These are phyloP conservation scores for Leccinum longicurvipes DNA, from an alignment of 768 basidiomycete species.

Conservation along the genomic window DNA sequence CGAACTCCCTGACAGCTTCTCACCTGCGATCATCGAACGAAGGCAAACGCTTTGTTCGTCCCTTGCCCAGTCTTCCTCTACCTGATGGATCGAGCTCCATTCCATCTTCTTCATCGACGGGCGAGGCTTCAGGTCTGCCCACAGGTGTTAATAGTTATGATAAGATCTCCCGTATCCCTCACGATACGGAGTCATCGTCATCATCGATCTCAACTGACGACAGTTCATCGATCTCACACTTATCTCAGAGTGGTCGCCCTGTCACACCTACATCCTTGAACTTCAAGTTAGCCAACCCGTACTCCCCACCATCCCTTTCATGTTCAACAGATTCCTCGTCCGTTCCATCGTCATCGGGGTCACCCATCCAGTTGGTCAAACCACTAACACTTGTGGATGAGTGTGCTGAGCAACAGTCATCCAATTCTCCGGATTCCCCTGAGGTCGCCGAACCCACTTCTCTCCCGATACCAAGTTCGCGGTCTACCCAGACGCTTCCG, in stretches of 20 bases:
- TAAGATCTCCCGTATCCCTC: neutral
- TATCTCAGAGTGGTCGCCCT: slow-evolving; percentile 30
- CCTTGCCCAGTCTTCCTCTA: slow-evolving; percentile 27
- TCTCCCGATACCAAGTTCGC: slow-evolving; percentile 25
- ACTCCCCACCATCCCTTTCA: slow-evolving; percentile 48
- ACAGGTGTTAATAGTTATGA: neutral
- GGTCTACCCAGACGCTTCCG: slow-evolving; percentile 11
- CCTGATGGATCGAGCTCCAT: neutral
- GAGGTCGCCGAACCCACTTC: slow-evolving; percentile 30
- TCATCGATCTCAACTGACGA: slow-evolving; percentile 29
- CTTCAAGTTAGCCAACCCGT: slow-evolving; percentile 24
- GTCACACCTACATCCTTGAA: slow-evolving; percentile 35
- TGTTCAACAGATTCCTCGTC: slow-evolving; percentile 61
- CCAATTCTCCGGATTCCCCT: slow-evolving; percentile 25
- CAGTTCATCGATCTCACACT: slow-evolving; percentile 32
- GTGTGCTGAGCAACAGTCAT: slow-evolving; percentile 22
- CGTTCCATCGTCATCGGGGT: slow-evolving; percentile 51
- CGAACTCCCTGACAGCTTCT: neutral
- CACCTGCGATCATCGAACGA: slow-evolving; percentile 7
- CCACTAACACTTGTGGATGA: slow-evolving; percentile 37
- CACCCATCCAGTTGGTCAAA: slow-evolving; percentile 32
- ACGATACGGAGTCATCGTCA: slow-evolving; percentile 23
- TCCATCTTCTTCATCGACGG: slow-evolving; percentile 3
- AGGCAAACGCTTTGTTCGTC: slow-evolving; percentile 16
- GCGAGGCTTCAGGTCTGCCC: slow-evolving; percentile 3